These are phyloP conservation scores for Athelia psychrophila DNA, from an alignment of 1,284 basidiomycete genomes.

Conservation along the genomic window DNA sequence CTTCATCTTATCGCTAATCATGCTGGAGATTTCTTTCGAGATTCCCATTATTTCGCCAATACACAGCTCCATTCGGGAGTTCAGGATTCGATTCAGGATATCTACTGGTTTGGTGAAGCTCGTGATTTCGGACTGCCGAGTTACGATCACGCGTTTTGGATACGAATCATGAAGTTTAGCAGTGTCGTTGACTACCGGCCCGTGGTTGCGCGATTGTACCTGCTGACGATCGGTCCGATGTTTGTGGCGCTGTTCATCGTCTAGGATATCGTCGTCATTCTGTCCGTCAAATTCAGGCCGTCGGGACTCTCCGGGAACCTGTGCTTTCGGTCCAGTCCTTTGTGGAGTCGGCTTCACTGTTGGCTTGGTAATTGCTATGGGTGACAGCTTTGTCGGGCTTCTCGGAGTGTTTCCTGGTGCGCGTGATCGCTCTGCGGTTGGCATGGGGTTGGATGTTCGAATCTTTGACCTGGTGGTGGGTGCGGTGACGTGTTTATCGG, in stretches of 20 bases:
- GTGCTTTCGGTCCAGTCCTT: too few relatives aligned
- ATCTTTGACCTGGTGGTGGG: neutral
- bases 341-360: too few relatives aligned
- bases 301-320: too few relatives aligned
- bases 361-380: too few relatives aligned
- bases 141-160: neutral
- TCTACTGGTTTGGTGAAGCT: neutral
- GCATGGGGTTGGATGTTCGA: neutral
- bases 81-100: neutral
- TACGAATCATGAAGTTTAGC: neutral
- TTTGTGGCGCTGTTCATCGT: too few relatives aligned
- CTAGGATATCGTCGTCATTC: neutral
- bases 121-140: neutral
- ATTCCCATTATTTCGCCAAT: neutral
- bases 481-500: too few relatives aligned
- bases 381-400: too few relatives aligned
- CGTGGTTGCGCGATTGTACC: too few relatives aligned
- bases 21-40: neutral
- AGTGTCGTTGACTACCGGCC: neutral
- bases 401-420: too few relatives aligned
- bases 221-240: too few relatives aligned
- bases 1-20: neutral
- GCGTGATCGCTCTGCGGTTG: neutral
- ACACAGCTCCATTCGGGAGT: neutral
- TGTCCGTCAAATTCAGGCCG: neutral